Base-by-base conservation (phyloP, 768 basidiomycete species). In the Kwoniella heveanensis region DNA sequence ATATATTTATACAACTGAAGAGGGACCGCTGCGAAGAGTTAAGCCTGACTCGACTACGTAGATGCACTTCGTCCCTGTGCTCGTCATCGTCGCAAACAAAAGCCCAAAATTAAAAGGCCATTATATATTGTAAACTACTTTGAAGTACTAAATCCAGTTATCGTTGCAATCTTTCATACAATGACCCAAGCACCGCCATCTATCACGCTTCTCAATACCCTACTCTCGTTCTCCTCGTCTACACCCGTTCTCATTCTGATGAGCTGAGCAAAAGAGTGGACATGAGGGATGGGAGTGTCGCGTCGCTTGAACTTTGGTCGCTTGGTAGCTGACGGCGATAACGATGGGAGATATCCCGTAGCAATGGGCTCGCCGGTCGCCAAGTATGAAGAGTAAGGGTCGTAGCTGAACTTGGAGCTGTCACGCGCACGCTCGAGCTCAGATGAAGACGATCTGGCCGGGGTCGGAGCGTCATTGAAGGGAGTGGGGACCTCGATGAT, bases 221-320 rank as follows among this genome's bases (percentile, higher is more conserved):
- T 50, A 22, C 44, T 29, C 17, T 46, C 59, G 27, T 39, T 44
- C 4, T 51, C 21, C 6, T 57, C 48, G 3, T 47, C 32, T 21
- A 39, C 22, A 17, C 26, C 19, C 6, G 44, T 47, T 24, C 13
- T 17, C 62, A 64, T 64, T 15, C n/a, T n/a, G n/a, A 48, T 32
- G 17, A 64, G 25, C 13, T 36, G 30, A 30, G 27, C 24, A 1
- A 64, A 49, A 8, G 62, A 44, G 19, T 48, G 24, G n/a, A 48
- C 44, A 15, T 54, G 32, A 12, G 70, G 70, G 22, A 69, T 61
- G 17, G 71, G 71, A n/a, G 71, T 73, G 55, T 70, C 71, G 29
- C 71, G 24, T 44, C 71, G 51, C 44, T 63, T 64, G 32, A 73
- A 54, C 54, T 63, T 62, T 47, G 72, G 72, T 51, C 72, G 53